A percentile compares a stretch with the other conserved stretches of the same genome.
Evolutionary conservation across 2,329 filamentous ascomycete genomes (phyloP).

Genomic region (Neurospora sp.): DNA sequence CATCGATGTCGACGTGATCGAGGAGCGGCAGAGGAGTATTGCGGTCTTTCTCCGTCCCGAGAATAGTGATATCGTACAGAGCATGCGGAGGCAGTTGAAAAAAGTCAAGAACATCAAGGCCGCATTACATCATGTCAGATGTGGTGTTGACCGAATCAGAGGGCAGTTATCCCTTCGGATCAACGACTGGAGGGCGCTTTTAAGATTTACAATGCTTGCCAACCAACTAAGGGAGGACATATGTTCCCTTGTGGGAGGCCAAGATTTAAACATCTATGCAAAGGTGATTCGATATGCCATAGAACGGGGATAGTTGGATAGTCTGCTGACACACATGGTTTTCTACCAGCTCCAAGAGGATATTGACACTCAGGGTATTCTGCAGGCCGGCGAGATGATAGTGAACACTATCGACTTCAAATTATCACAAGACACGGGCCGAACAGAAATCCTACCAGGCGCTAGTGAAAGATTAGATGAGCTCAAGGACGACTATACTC

Average conservation of each 20-base stretch:
- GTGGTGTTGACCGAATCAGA: slow-evolving; percentile 55
- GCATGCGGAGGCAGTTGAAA: slow-evolving; percentile 36
- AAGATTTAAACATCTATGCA: slow-evolving; percentile 39
- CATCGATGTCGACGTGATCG: slow-evolving; percentile 55
- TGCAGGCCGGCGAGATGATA: slow-evolving; percentile 60
- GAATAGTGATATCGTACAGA: slow-evolving; percentile 53
- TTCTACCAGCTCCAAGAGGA: slow-evolving; percentile 39
- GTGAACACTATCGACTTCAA: slow-evolving; percentile 72
- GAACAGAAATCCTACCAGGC: slow-evolving; percentile 62
- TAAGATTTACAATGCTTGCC: slow-evolving; percentile 59
- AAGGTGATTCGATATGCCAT: slow-evolving; percentile 31
- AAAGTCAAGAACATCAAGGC: slow-evolving; percentile 67
- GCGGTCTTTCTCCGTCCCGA: slow-evolving; percentile 55
- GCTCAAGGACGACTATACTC: slow-evolving; percentile 67
- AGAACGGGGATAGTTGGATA: neutral
- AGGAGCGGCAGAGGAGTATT: slow-evolving; percentile 61
- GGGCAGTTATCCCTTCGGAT: slow-evolving; percentile 44
- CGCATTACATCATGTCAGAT: slow-evolving; percentile 60
- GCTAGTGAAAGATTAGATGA: slow-evolving; percentile 67
- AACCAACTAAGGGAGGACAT: slow-evolving; percentile 60
- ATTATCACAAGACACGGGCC: slow-evolving; percentile 57
- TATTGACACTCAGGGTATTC: slow-evolving; percentile 49
- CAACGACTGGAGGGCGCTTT: slow-evolving; percentile 64
- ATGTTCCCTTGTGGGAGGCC: slow-evolving; percentile 43
- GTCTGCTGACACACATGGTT: slow-evolving; percentile 1